Evolutionary conservation across 352 stramenopile genomes (phyloP).

Genomic region (Pythium insidiosum): DNA sequence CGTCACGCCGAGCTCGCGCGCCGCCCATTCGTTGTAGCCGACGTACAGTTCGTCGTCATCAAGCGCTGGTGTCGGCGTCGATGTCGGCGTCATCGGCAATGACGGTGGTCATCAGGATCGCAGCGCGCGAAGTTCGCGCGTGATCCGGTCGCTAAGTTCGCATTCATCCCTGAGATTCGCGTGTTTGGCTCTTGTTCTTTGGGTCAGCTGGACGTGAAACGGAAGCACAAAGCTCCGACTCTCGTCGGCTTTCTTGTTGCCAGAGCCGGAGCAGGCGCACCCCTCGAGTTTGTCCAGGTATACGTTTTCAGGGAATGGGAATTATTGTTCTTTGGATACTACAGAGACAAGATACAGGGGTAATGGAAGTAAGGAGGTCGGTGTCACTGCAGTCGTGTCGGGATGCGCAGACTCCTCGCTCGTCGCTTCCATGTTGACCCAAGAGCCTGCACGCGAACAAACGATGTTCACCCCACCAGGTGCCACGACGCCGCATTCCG

Average conservation of each 20-base stretch:
- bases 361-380: too few species aligned
- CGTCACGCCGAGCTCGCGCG: conserved; percentile 14
- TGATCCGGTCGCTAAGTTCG: background rate
- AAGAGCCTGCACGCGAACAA: too few species aligned
- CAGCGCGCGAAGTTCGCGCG: background rate
- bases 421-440: background rate
- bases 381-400: background rate
- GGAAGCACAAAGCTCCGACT: background rate
- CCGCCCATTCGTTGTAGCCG: conserved; percentile 22
- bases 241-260: background rate
- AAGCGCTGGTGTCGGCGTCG: too few species aligned
- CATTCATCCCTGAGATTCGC: background rate
- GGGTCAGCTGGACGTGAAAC: background rate
- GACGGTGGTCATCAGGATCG: background rate
- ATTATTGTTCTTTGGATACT: too few species aligned
- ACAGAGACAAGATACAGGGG: too few species aligned
- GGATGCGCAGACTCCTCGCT: background rate
- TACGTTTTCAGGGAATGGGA: background rate
- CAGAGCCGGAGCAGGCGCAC: background rate
- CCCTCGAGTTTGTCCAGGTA: background rate
- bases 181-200: background rate
- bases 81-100: background rate
- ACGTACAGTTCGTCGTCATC: conserved; percentile 19
- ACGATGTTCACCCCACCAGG: too few species aligned
- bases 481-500: too few species aligned